phyloP scores from a whole-genome alignment of 208 protist genomes.

The Leishmania martiniquensis region DNA sequence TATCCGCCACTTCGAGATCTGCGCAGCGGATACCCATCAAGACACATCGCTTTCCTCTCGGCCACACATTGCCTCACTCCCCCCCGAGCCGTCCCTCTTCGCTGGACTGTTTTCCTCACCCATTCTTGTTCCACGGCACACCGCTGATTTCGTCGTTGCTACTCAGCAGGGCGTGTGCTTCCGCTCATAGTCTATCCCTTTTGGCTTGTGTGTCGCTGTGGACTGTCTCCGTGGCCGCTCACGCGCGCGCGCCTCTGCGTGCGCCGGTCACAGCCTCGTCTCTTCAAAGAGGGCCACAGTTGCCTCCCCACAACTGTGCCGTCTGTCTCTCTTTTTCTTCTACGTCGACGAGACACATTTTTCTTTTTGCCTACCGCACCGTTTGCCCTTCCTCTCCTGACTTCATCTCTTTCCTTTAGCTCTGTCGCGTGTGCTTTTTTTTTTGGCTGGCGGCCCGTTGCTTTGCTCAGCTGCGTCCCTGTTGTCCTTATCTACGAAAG shows the following conservation, averaged over 20 bases:
- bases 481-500: conserved; percentile 12
- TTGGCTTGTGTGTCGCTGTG: background rate
- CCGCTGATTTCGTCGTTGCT: background rate
- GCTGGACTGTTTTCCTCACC: background rate
- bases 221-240: background rate
- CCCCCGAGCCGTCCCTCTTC: background rate
- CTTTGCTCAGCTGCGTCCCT: background rate
- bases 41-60: background rate
- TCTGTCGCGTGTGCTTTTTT: no score
- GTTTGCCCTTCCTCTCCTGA: background rate
- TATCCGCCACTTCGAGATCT: background rate
- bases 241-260: background rate
- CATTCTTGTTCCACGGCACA: background rate
- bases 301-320: background rate
- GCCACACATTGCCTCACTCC: background rate
- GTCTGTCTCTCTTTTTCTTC: background rate
- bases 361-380: background rate
- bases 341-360: no score
- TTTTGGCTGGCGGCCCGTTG: background rate
- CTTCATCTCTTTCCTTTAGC: background rate
- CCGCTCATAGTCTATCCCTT: conserved; percentile 2
- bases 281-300: background rate
- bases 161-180: background rate
- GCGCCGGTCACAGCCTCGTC: background rate
- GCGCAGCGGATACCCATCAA: background rate